Base-by-base conservation (phyloP, 1,284 basidiomycete species). In the Heterobasidion annosum region DNA sequence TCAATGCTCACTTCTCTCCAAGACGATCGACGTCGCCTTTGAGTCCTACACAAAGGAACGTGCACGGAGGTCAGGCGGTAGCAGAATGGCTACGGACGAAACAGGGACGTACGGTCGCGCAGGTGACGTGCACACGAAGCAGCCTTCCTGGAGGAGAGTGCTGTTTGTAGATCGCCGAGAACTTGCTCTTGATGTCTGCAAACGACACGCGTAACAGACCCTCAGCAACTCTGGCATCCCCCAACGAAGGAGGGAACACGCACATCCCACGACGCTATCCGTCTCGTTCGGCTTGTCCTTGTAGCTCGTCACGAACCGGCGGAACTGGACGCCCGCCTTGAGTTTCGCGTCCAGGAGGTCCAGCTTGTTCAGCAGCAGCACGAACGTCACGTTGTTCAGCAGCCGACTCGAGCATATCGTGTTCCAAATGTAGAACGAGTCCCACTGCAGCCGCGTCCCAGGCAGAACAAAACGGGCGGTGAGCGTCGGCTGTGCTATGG, bases 301-400 rank as follows among this genome's bases (percentile, higher is more conserved):
- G 62, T 81, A 85, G 7, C 74, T 73, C 8, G 74, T 72, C 8
- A 84, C 76, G 58, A 76, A 81, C 34, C 75, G 70, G n/a, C 71
- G 68, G 58, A 85, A 82, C 54, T 69, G 67, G 19, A 80, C 64
- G 1, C 81, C 81, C 2, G 74, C 59, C 56, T 72, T 68, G 15
- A 85, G 70, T 61, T 83, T 82, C 33, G 68, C 64, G 25, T 77
- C 72, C 13, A 85, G 66, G 51, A 85, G 73, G 62, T 85, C 83
- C 56, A 73, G 72, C 61, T 85, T 85, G 68, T 85, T 85, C 10
- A 85, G 69, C 61, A 85, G 75, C 12, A 85, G 64, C 46, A 85
- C 76, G 55, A 85, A 74, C 51, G 79, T 76, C 18, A 80, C 75
- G 1, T 69, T 63, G 5, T 69, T 67, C 1, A 85, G 72, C 8